A percentile compares a stretch with the other conserved stretches of the same genome.
Conservation (phyloP, 2,329 filamentous ascomycete species). For the Aphanoascus verrucosus region DNA sequence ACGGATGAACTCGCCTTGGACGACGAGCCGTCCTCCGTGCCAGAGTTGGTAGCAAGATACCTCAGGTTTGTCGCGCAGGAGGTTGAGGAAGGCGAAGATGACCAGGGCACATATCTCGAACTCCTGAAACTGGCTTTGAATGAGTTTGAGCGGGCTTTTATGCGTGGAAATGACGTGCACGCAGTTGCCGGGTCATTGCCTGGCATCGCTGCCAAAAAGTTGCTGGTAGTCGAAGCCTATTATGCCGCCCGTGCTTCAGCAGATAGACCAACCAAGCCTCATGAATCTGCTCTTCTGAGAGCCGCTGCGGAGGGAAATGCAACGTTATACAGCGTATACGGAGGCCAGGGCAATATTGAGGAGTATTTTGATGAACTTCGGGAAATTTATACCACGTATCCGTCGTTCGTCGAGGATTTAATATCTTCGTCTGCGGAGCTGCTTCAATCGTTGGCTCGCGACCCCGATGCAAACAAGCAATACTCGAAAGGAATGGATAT, state of each 20-base stretch:
- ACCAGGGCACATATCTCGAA: conserved; percentile 81
- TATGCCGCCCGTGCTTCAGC: conserved; percentile 76
- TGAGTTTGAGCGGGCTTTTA: conserved; percentile 92
- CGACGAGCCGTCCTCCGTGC: conserved; percentile 93
- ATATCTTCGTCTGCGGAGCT: conserved; percentile 72
- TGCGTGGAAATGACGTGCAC: conserved; percentile 93
- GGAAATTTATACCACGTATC: conserved; percentile 82
- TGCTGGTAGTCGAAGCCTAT: conserved; percentile 80
- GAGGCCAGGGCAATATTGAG: conserved; percentile 96
- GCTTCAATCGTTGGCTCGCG: conserved; percentile 71
- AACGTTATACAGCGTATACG: conserved; percentile 85
- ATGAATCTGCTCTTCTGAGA: conserved; percentile 85
- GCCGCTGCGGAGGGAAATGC: conserved; percentile 76
- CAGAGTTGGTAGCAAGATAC: conserved; percentile 87
- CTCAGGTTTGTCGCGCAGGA: conserved; percentile 81
- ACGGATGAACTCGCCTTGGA: conserved; percentile 97
- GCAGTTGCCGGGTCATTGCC: conserved; percentile 74
- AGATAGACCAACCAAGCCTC: conserved; percentile 76
- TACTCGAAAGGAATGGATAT: conserved; percentile 96
- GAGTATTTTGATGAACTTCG: conserved; percentile 98
- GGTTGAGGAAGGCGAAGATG: conserved; percentile 86
- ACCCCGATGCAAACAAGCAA: conserved; percentile 82
- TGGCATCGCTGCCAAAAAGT: conserved; percentile 86
- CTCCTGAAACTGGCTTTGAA: conserved; percentile 85
- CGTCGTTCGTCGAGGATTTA: conserved; percentile 78